Conservation (phyloP, 768 basidiomycete genomes). For the Russula sp. region DNA sequence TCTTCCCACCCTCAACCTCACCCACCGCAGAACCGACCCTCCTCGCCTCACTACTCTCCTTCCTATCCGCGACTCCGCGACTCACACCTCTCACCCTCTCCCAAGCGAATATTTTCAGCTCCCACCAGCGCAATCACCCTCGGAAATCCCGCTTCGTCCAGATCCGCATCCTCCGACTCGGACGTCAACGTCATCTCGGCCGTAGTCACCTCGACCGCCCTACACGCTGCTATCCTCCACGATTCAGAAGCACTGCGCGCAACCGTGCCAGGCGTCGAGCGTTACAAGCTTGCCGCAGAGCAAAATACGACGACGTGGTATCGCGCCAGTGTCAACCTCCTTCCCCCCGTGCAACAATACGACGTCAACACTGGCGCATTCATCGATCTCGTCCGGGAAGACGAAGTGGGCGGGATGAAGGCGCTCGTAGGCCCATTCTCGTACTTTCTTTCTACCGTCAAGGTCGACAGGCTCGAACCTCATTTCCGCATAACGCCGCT, state of each 20-base stretch:
- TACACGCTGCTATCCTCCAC: constrained; percentile 82
- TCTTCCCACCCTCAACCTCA: constrained; percentile 53
- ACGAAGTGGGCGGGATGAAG: too few species aligned
- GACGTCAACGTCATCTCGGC: constrained; percentile 46
- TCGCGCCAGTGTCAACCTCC: constrained; percentile 53
- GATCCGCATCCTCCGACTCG: neutral
- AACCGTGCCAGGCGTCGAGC: constrained; percentile 69
- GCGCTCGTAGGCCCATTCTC: constrained; percentile 52
- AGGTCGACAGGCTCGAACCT: constrained; percentile 84
- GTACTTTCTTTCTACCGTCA: constrained; percentile 81
- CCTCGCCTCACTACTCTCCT: constrained; percentile 38
- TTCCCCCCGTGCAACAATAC: constrained; percentile 56
- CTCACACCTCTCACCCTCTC: constrained; percentile 53
- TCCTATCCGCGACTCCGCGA: constrained; percentile 21
- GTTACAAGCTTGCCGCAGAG: constrained; percentile 84
- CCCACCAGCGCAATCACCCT: constrained; percentile 10
- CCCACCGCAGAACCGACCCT: constrained; percentile 39
- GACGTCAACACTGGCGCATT: constrained; percentile 52
- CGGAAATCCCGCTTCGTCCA: neutral
- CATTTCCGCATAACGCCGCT: constrained; percentile 75
- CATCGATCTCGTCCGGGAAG: constrained; percentile 32
- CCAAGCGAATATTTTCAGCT: constrained; percentile 44
- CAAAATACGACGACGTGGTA: constrained; percentile 76
- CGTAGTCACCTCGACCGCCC: constrained; percentile 81
- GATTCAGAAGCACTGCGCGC: constrained; percentile 75